Evolutionary conservation across 805 yeast species (phyloP), one percentile per base, ranked within the genome.

Genomic region (Saccharomycopsis selenospora): DNA sequence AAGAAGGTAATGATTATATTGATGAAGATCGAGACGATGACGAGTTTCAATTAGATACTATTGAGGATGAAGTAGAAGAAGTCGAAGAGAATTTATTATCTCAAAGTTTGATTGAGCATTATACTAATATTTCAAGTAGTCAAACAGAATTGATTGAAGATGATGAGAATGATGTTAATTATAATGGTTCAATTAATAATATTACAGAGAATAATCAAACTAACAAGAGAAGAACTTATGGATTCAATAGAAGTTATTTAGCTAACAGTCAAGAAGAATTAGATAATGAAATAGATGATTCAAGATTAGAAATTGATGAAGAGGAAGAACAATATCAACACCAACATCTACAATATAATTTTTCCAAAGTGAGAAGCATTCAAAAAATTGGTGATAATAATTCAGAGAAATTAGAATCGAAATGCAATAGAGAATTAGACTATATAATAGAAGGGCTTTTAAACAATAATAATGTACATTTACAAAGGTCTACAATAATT

Each of bases 91-190:
- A 33, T 7, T 4, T 10, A 5, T 14, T 33, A 33, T 33, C 38
- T 33, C 38, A 33, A 14, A 33, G 38, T 10, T 33, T 33, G 17
- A 33, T 33, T 10, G 38, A 33, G 8, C 38, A 33, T 33, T 33
- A 33, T 33, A 33, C n/a, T 20, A 33, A 33, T 33, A 33, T 33
- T 14, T 33, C 38, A 17, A 33, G 38, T 33, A 33, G 38, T 33
- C 38, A 33, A 10, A 33, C 38, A 10, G 38, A 33, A 14, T 33
- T 33, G 20, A 14, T 33, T 20, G 38, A 33, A 20, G 38, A 33
- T 33, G 38, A 33, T 33, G 38, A 33, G 18, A 20, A 33, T 14
- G 38, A 14, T 14, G 38, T n/a, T n/a, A n/a, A n/a, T n/a, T n/a
- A n/a, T n/a, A n/a, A n/a, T n/a, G n/a, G n/a, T n/a, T n/a, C n/a